phyloP scores from a whole-genome alignment of 1,284 basidiomycete genomes.

The Earliella scabrosa region DNA sequence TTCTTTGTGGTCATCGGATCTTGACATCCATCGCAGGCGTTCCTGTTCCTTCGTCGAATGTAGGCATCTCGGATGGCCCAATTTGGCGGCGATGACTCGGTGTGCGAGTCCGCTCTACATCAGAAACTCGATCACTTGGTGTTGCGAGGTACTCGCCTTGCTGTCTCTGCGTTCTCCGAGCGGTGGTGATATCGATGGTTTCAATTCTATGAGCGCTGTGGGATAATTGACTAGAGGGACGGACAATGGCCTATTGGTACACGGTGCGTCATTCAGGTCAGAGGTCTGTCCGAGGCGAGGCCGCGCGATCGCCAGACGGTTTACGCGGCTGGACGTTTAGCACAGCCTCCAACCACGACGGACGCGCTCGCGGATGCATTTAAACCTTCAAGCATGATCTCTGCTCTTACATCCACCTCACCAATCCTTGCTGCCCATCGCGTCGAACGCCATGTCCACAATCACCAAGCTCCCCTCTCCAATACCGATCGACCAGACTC shows the following conservation, averaged over 20 bases:
- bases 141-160: not conserved
- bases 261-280: not conserved
- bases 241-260: not conserved
- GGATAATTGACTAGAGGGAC: not conserved
- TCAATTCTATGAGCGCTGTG: not conserved
- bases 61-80: not conserved
- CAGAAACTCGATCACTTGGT: not conserved
- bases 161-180: not conserved
- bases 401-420: too few species aligned
- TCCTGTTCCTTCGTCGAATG: not conserved
- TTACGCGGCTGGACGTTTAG: too few species aligned
- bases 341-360: not conserved
- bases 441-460: too few species aligned
- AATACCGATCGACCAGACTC: too few species aligned
- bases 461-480: too few species aligned
- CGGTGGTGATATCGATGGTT: not conserved
- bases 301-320: too few species aligned
- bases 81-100: not conserved
- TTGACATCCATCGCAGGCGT: not conserved
- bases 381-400: too few species aligned
- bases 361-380: not conserved
- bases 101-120: not conserved
- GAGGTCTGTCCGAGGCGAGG: too few species aligned
- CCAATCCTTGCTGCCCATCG: too few species aligned
- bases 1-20: not conserved